Evolutionary conservation across 78 protist genomes (phyloP).

Genomic region (Pigoraptor vietnamica): DNA sequence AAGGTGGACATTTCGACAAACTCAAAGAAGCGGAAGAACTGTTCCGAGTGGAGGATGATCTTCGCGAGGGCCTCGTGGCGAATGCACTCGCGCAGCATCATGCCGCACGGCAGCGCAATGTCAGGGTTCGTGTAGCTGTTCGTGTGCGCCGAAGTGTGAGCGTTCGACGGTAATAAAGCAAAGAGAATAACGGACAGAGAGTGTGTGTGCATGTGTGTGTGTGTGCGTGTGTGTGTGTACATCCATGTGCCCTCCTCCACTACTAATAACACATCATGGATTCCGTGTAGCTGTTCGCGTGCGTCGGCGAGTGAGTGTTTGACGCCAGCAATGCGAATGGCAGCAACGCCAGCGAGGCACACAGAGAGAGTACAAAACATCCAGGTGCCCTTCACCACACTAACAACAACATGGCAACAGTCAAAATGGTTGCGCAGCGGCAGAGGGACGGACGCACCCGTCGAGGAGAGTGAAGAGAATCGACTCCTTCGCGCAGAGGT

Average conservation of each 20-base stretch:
- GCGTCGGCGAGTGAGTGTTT: too few relatives aligned
- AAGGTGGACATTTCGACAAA: constrained; percentile 73
- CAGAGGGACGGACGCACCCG: constrained; percentile 57
- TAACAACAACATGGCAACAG: not conserved
- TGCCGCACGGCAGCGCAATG: constrained; percentile 74
- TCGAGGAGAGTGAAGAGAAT: constrained; percentile 51
- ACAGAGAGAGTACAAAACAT: too few relatives aligned
- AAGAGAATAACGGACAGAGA: not conserved
- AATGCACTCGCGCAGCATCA: constrained; percentile 83
- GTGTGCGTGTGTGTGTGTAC: not conserved
- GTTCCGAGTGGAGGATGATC: constrained; percentile 29
- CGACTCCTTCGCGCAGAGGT: constrained; percentile 34
- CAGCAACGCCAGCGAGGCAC: not conserved
- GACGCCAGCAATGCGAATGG: not conserved
- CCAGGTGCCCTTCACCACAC: not conserved
- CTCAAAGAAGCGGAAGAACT: constrained; percentile 45
- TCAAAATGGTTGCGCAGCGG: not conserved
- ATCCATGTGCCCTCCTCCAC: too few relatives aligned
- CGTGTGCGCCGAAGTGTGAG: not conserved
- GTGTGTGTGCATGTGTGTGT: not conserved
- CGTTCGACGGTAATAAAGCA: not conserved
- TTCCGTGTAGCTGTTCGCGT: too few relatives aligned
- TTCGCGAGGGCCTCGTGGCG: constrained; percentile 64
- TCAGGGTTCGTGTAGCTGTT: constrained; percentile 51
- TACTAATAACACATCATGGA: too few relatives aligned